These are phyloP conservation scores for Chloropicon primus DNA, from an alignment of 139 green algal species.

Conservation along the genomic window DNA sequence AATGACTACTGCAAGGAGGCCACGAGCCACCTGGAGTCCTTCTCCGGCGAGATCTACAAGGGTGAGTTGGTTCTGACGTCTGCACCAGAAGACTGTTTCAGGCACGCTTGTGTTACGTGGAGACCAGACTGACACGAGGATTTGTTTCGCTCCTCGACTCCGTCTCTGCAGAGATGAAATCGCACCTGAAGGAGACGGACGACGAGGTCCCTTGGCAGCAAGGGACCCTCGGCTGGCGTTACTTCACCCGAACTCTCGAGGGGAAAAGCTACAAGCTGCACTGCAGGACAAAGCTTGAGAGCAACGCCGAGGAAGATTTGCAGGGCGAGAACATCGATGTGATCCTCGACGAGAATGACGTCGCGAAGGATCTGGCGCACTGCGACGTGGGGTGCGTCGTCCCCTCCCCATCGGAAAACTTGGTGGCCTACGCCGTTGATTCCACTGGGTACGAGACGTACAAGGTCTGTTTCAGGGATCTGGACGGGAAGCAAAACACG, in stretches of 20 bases:
- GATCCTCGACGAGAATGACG: constrained; percentile 18
- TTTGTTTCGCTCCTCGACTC: no score
- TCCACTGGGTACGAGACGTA: constrained; percentile 18
- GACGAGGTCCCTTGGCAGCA: background rate
- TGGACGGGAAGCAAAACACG: background rate
- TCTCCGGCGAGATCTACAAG: background rate
- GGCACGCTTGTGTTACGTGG: no score
- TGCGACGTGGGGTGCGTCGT: constrained; percentile 2
- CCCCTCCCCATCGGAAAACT: background rate
- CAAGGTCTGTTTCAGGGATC: constrained; percentile 7
- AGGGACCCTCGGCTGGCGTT: constrained; percentile 2
- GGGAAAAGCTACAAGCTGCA: constrained; percentile 14
- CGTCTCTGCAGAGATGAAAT: constrained; percentile 16
- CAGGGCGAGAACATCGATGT: background rate
- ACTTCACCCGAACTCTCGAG: constrained; percentile 12
- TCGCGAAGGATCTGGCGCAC: constrained; percentile 11
- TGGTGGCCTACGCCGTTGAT: constrained; percentile 18
- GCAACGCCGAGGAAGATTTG: background rate
- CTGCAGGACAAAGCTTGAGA: constrained; percentile 2
- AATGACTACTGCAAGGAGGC: constrained; percentile 18
- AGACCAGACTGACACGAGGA: no score
- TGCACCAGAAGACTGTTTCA: no score
- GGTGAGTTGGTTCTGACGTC: background rate
- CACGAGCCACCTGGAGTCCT: constrained; percentile 7
- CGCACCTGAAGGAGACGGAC: constrained; percentile 15